Base-by-base conservation (phyloP, 805 yeast species). In the Candida taoyuanica region DNA sequence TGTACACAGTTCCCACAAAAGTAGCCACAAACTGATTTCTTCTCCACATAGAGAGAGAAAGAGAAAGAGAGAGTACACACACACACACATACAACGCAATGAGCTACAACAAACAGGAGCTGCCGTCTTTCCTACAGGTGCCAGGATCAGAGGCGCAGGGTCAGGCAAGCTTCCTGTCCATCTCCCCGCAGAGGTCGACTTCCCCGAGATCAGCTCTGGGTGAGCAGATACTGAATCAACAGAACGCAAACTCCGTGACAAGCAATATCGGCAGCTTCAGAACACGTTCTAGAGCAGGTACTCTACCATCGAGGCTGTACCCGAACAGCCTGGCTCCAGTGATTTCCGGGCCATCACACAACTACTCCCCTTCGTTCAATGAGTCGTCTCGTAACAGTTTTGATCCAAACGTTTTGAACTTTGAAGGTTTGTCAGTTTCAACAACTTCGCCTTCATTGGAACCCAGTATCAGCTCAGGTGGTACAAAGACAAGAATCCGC, bases 251-350 rank as follows among this genome's bases (percentile, higher is more conserved):
- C 63, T 50, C 60, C 21, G 39, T 41, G n/a, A 33, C 40, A 7
- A 49, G 60, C 44, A 55, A 58, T 48, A 48, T 68, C 49, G 68
- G 73, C 3, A 56, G 57, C 17, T 57, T 65, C 36, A 63, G 76
- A 49, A 67, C 75, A 13, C 70, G 93, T 44, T 76, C 83, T 31
- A 70, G 94, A 47, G 84, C 93, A 2, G 93, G 93, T 3, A 85
- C 94, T 12, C 63, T 85, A 33, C 91, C 93, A 7, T 78, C 88
- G 16, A 63, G 81, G 33, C 68, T 79, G 38, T 53, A 62, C 30
- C 55, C 67, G 17, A 58, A 48, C 21, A 44, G 47, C 49, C 9
- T 52, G 47, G 38, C 54, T 35, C 38, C 62, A 49, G 42, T 56
- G 40, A 40, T 46, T 11, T 32, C 47, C 19, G 21, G 27, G 12